These are phyloP conservation scores for Penicillium psychrosexuale DNA, from an alignment of 2,329 filamentous ascomycete genomes.

Conservation along the genomic window DNA sequence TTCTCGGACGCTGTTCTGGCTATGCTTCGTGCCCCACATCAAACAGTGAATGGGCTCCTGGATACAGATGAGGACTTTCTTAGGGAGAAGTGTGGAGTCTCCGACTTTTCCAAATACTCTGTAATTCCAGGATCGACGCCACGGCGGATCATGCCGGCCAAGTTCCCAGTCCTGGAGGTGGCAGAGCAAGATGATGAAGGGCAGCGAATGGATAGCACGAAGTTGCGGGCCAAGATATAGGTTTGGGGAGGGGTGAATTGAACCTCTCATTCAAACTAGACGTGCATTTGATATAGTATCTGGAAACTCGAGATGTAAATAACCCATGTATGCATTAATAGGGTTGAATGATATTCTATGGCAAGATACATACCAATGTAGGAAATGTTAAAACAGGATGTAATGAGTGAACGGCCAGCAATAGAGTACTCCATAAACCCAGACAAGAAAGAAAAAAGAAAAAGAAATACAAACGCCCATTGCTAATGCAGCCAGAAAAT, in stretches of 20 bases:
- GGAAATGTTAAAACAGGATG: not conserved
- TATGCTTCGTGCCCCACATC: slow-evolving; percentile 61
- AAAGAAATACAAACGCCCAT: slow-evolving; percentile 11
- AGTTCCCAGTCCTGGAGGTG: slow-evolving; percentile 68
- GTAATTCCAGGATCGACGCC: slow-evolving; percentile 63
- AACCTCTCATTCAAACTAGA: not conserved
- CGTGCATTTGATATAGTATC: not conserved
- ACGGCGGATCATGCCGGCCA: slow-evolving; percentile 72
- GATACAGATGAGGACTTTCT: slow-evolving; percentile 80
- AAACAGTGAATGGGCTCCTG: slow-evolving; percentile 66
- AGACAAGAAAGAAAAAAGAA: slow-evolving; percentile 4
- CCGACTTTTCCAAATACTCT: slow-evolving; percentile 70
- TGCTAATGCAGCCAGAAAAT: slow-evolving; percentile 16
- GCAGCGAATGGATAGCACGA: slow-evolving; percentile 63
- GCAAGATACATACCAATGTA: not conserved
- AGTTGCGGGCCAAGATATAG: slow-evolving; percentile 30
- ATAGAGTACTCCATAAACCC: not conserved
- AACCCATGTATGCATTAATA: not conserved
- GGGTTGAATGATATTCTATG: not conserved
- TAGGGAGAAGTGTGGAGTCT: slow-evolving; percentile 59
- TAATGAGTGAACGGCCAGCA: not conserved
- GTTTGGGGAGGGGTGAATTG: not conserved
- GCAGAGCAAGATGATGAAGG: slow-evolving; percentile 80
- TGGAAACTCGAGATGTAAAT: not conserved
- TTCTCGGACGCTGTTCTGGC: slow-evolving; percentile 77